Evolutionary conservation across 2,329 filamentous ascomycete species (phyloP).

Genomic region (Aspergillus caelatus): DNA sequence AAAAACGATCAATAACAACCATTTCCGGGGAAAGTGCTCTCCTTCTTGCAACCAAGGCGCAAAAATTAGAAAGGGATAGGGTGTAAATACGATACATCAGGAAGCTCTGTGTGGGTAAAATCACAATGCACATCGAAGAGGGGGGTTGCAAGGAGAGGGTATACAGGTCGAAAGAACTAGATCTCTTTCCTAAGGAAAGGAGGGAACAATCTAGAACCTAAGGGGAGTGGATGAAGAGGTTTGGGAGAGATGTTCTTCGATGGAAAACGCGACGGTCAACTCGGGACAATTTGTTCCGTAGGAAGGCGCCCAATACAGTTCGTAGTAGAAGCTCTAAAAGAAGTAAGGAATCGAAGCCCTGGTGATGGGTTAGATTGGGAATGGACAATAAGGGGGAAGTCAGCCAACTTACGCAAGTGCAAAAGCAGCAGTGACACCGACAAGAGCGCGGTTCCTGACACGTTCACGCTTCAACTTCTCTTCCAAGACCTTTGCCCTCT

Average conservation of each 20-base stretch:
- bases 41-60: conserved; percentile 18
- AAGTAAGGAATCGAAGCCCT: conserved; percentile 54
- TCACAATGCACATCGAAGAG: conserved; percentile 6
- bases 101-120: conserved; percentile 17
- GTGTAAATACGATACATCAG: conserved; percentile 27
- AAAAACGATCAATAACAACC: conserved; percentile 11
- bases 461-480: conserved; percentile 81
- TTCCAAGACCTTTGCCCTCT: conserved; percentile 72
- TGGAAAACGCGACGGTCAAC: background rate
- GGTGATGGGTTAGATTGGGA: conserved; percentile 32
- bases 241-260: background rate
- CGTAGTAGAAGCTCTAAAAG: conserved; percentile 34
- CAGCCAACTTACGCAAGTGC: conserved; percentile 77
- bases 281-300: background rate
- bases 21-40: conserved; percentile 15
- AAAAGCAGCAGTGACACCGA: conserved; percentile 84
- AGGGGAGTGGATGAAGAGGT: background rate
- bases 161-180: conserved; percentile 10
- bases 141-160: conserved; percentile 4
- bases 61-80: conserved; percentile 23
- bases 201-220: background rate
- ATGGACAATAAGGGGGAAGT: background rate
- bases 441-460: conserved; percentile 80
- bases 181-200: conserved; percentile 7
- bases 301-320: background rate